Evolutionary conservation across 2,329 filamentous ascomycete genomes (phyloP), one percentile per base, ranked within the genome.

Genomic region (Aspergillus piperis): DNA sequence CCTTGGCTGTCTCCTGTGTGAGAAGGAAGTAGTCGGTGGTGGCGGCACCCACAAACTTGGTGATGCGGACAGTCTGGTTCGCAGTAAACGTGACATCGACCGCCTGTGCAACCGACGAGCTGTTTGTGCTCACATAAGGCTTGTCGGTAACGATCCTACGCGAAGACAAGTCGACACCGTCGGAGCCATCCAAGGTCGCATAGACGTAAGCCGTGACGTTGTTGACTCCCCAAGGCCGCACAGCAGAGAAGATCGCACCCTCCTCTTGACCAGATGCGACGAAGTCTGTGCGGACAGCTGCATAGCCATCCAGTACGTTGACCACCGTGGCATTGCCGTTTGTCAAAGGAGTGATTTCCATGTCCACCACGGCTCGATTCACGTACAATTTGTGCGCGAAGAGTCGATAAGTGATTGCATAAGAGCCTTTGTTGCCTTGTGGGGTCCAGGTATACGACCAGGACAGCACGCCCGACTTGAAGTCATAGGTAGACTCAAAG

Each of bases 381-480:
- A 88, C 78, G 56, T 84, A 75, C 52, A 88, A 74, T 71, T 88
- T 88, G 74, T 89, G 83, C 10, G 86, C 82, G 65, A 90, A 86
- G 63, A 90, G 78, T n/a, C 83, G 80, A 67, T 90, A 90, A n/a
- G 78, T 80, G 36, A 91, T 80, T 13, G 85, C 78, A 60, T 88
- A 86, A 0, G 79, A 76, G 2, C 75, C 77, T 13, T 76, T 76
- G 3, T 76, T 73, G 1, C 73, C 72, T 10, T 70, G 71, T 1
- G 88, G 89, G 2, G 77, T 83, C 89, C 89, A 92, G 6, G 77
- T 85, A 67, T 89, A 90, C 3, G 80, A 77, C 86, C 89, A 91
- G 13, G 80, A 81, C 61, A 88, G 77, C 8, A 88, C 70, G 0
- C 87, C 89, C n/a, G 81, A 82, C 64, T 83, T 84, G 68, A 89